Evolutionary conservation across 2,329 filamentous ascomycete genomes (phyloP).

Genomic region (Penicillium aurantiogriseum): DNA sequence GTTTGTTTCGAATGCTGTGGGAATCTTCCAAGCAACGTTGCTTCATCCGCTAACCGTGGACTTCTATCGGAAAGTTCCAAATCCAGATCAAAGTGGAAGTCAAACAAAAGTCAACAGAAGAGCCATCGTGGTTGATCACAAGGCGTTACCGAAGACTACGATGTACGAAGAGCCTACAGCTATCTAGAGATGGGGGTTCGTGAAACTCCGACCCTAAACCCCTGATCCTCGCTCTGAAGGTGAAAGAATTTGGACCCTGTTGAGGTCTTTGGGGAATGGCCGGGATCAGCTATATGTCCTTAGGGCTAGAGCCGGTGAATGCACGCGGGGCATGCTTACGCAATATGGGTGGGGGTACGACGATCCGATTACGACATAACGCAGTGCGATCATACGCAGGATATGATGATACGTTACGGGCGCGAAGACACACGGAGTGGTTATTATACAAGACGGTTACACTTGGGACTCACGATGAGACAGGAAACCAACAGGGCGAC

Average conservation of each 20-base stretch:
- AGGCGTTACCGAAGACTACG: neutral
- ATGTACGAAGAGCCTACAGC: neutral
- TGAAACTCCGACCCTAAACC: neutral
- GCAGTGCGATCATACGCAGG: neutral
- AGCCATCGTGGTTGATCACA: neutral
- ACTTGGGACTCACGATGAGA: neutral
- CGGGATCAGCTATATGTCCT: neutral
- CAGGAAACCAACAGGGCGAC: neutral
- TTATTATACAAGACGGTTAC: neutral
- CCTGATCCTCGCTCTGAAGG: no score
- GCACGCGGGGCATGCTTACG: neutral
- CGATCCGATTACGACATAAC: neutral
- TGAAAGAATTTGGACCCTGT: neutral
- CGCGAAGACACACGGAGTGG: no score
- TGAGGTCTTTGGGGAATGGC: neutral
- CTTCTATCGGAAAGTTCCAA: accelerated
- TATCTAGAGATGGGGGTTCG: neutral
- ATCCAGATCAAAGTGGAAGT: no score
- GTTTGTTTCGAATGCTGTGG: neutral
- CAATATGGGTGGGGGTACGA: neutral
- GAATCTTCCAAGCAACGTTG: neutral
- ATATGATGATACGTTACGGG: neutral
- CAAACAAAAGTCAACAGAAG: neutral
- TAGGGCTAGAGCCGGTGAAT: neutral
- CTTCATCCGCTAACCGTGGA: no score